Base-by-base conservation (phyloP, 495 filamentous ascomycete species). In the Acidiella bohemica region DNA sequence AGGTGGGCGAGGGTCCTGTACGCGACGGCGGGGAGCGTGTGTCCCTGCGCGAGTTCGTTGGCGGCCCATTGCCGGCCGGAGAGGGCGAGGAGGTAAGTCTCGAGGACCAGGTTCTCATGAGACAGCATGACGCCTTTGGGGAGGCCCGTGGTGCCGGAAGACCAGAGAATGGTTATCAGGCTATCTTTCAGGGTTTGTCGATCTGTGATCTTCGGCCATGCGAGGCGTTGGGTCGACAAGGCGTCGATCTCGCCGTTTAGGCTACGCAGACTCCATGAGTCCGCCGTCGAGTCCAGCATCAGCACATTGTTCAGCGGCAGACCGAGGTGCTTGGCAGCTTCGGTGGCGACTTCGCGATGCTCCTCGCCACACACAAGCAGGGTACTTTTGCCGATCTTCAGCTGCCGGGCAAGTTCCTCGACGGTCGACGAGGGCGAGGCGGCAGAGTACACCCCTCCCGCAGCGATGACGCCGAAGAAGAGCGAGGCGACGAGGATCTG, bases 1-100 rank as follows among this genome's bases (percentile, higher is more conserved):
- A 74, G 54, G 47, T 73, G 72, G 5, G 62, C 69, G 5, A 73
- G 48, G 0, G 64, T 68, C 10, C 62, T 56, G 42, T 60, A 56
- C 38, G 51, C 37, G 20, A 35, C 32, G 1, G 29, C 17, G 21
- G 48, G 32, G 16, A 39, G 19, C 34, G 33, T 23, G 23, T 42
- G 41, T 2, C 44, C 44, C 29, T 41, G 41, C 17, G 27, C 44
- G 5, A 41, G 21, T 28, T 47, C 44, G 19, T 28, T 21, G 2
- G 22, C 28, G 8, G 31, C 44, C 29, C 36, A 44, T 17, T 46
- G 26, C 26, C 40, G 35, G 17, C 36, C 32, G 17, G 51, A 40
- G 4, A 36, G 24, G 11, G 42, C 21, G 23, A 43, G 50, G 17
- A 51, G 46, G 27, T 50, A 58, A 18, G 44, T 35, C 39, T 55